Conservation (phyloP, 306 rosid genomes). For the Dalbergia oliveri region DNA sequence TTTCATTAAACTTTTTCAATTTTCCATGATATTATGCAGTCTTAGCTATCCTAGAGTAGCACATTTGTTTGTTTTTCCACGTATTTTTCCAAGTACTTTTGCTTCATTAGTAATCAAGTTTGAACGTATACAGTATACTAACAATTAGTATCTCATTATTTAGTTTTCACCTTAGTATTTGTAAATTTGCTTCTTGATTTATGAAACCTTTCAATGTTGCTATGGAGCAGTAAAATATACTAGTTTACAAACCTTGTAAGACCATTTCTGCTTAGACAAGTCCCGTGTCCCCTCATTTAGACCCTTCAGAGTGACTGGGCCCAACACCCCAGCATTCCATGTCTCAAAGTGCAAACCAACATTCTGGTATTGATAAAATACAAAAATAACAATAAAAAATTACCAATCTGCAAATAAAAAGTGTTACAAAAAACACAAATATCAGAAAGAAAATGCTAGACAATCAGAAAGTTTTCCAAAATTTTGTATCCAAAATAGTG, state of each 20-base stretch:
- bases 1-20: conserved; percentile 19
- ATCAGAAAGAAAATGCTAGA: background rate
- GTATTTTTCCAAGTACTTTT: background rate
- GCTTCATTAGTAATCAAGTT: conserved; percentile 13
- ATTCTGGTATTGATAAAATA: conserved; percentile 68
- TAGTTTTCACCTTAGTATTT: conserved; percentile 1
- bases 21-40: conserved; percentile 1
- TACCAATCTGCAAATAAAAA: conserved; percentile 11
- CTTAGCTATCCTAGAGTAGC: background rate
- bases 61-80: background rate
- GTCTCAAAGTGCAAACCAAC: conserved; percentile 80
- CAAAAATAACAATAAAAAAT: background rate
- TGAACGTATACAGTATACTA: background rate
- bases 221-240: background rate
- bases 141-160: conserved; percentile 5
- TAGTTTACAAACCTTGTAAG: conserved; percentile 75
- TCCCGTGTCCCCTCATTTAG: conserved; percentile 75
- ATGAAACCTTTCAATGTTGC: conserved; percentile 13
- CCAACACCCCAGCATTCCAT: conserved; percentile 75
- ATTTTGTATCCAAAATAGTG: no score
- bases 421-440: conserved; percentile 18
- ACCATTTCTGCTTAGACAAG: conserved; percentile 86
- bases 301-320: conserved; percentile 77
- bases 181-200: background rate
- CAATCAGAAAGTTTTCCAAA: no score